phyloP scores from a whole-genome alignment of 2,329 filamentous ascomycete species.

The Calonectria pauciramosa region DNA sequence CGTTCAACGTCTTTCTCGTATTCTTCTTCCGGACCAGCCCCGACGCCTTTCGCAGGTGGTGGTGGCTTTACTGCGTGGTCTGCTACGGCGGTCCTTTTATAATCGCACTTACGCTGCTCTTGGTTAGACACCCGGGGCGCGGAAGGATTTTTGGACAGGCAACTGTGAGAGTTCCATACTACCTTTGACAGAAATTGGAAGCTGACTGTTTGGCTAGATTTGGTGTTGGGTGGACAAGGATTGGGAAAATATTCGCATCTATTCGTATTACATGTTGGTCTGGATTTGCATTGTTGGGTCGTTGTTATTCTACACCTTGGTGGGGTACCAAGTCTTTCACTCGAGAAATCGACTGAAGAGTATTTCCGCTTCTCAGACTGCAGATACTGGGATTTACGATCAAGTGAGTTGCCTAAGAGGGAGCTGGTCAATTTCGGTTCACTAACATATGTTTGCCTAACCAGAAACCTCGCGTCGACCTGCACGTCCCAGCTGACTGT shows the following conservation, averaged over 20 bases:
- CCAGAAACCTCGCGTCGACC: conserved; percentile 40
- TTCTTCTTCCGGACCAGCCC: conserved; percentile 72
- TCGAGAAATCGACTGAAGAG: conserved; percentile 69
- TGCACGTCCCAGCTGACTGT: conserved; percentile 48
- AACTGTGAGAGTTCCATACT: conserved; percentile 55
- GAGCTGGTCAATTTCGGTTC: no score
- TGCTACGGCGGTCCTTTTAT: conserved; percentile 81
- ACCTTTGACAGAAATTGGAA: neutral
- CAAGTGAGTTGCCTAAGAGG: conserved; percentile 45
- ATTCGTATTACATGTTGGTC: conserved; percentile 72
- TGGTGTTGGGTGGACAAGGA: conserved; percentile 73
- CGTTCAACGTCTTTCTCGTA: conserved; percentile 82
- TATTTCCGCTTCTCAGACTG: conserved; percentile 57
- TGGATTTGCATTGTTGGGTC: conserved; percentile 72
- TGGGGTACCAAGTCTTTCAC: conserved; percentile 72
- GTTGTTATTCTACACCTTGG: conserved; percentile 67
- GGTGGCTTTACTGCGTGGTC: conserved; percentile 77
- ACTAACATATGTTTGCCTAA: conserved; percentile 4
- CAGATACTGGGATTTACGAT: conserved; percentile 47
- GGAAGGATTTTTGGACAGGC: conserved; percentile 68
- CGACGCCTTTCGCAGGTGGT: conserved; percentile 78
- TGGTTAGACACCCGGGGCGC: conserved; percentile 59
- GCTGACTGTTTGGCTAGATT: conserved; percentile 55
- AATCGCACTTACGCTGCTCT: conserved; percentile 75
- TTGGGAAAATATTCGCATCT: conserved; percentile 71